Conservation (phyloP, 176 grass and related monocot species). For the Eragrostis curvula region DNA sequence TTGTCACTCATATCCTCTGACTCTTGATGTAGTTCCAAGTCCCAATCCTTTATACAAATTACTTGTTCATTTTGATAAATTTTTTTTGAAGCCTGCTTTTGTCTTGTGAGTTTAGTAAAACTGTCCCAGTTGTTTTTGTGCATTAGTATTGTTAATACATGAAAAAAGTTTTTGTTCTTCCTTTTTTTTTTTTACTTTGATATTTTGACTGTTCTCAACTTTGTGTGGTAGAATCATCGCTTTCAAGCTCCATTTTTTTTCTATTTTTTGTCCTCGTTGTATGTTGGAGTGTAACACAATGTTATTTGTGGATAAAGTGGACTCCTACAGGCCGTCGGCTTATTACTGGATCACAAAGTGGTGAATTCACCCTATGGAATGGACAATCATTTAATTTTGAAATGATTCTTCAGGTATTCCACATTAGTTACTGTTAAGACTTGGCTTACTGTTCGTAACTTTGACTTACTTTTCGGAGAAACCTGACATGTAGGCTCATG, state of each 20-base stretch:
- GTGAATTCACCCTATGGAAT: conserved; percentile 99
- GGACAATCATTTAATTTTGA: conserved; percentile 99
- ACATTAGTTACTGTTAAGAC: conserved; percentile 9
- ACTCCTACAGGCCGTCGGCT: conserved; percentile 94
- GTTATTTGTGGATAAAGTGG: conserved; percentile 78
- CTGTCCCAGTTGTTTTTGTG: background rate
- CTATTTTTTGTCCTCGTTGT: background rate
- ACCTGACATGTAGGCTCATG: conserved; percentile 76
- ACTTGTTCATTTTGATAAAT: background rate
- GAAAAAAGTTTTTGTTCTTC: background rate
- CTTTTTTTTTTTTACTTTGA: background rate
- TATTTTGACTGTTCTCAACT: background rate
- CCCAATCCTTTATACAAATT: background rate
- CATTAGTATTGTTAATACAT: background rate
- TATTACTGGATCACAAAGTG: conserved; percentile 97
- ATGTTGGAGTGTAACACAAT: conserved; percentile 29
- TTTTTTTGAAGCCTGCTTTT: conserved; percentile 1
- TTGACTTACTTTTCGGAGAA: conserved; percentile 38
- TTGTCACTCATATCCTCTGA: background rate
- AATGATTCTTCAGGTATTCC: conserved; percentile 99
- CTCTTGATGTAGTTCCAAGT: background rate
- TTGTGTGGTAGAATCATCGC: background rate
- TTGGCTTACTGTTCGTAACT: background rate
- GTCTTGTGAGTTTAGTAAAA: conserved; percentile 17
- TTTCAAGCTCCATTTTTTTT: conserved; percentile 1